Evolutionary conservation across 2,329 filamentous ascomycete genomes (phyloP).

Genomic region (Delphinella strobiligena): DNA sequence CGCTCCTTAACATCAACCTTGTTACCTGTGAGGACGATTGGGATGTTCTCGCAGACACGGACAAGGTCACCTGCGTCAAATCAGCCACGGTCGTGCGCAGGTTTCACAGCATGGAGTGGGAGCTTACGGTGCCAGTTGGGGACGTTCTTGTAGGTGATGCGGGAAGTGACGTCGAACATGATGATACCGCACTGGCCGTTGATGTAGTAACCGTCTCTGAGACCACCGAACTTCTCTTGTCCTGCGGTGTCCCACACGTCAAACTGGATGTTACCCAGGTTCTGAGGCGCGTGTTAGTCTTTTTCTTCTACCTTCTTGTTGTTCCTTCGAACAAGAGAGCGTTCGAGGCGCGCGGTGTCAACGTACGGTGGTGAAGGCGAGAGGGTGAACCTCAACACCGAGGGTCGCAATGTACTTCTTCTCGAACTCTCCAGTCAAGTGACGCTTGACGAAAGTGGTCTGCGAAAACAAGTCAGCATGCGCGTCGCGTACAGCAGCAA

Average conservation of each 20-base stretch:
- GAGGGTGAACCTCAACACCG: slow-evolving; percentile 98
- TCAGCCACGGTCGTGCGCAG: neutral
- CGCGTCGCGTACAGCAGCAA: neutral
- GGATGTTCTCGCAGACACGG: slow-evolving; percentile 98
- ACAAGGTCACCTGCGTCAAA: slow-evolving; percentile 69
- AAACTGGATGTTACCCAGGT: slow-evolving; percentile 94
- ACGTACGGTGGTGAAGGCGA: slow-evolving; percentile 89
- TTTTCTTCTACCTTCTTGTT: slow-evolving; percentile 9
- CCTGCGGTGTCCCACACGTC: slow-evolving; percentile 99
- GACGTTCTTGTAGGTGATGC: slow-evolving; percentile 99
- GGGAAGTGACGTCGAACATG: slow-evolving; percentile 99
- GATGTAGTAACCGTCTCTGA: slow-evolving; percentile 99
- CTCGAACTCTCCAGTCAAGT: slow-evolving; percentile 99
- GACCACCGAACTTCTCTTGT: slow-evolving; percentile 99
- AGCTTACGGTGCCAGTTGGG: slow-evolving; percentile 99
- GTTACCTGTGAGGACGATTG: slow-evolving; percentile 96
- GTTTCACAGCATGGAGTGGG: slow-evolving; percentile 1
- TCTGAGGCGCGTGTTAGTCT: slow-evolving; percentile 36
- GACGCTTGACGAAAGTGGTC: slow-evolving; percentile 99
- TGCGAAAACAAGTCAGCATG: slow-evolving; percentile 26
- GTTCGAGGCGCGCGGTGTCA: slow-evolving; percentile 1
- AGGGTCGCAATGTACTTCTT: slow-evolving; percentile 99
- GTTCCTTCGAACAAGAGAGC: slow-evolving; percentile 3
- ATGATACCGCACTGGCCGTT: slow-evolving; percentile 99
- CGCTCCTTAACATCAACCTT: slow-evolving; percentile 99